These are phyloP conservation scores for Leccinum huronense DNA, from an alignment of 1,284 basidiomycete species.

Conservation along the genomic window DNA sequence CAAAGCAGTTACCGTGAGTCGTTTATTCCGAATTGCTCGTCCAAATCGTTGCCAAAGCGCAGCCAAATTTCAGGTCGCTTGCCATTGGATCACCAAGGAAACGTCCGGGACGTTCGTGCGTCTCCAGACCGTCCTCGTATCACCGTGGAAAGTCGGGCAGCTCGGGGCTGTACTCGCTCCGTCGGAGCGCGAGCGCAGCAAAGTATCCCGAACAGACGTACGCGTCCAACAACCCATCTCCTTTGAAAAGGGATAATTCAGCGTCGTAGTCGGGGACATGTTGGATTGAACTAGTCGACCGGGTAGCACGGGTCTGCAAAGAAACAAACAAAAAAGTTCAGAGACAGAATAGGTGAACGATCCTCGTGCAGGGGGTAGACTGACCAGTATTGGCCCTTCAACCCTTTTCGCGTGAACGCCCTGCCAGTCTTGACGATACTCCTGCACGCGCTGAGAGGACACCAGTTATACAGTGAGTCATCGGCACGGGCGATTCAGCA, in stretches of 20 bases:
- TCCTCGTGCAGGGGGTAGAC: conserved; percentile 25
- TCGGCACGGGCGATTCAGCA: conserved; percentile 55
- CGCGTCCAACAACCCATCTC: conserved; percentile 64
- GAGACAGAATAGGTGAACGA: neutral
- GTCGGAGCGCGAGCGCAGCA: conserved; percentile 63
- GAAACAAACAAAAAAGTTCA: neutral
- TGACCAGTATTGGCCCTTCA: conserved; percentile 70
- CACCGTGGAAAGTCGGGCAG: conserved; percentile 55
- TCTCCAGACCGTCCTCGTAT: conserved; percentile 77
- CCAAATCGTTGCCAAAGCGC: no score
- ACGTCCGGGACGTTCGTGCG: conserved; percentile 49
- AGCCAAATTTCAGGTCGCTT: no score
- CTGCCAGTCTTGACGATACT: conserved; percentile 70
- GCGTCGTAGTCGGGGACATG: conserved; percentile 48
- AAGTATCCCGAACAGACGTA: conserved; percentile 77
- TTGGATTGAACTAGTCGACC: conserved; percentile 66
- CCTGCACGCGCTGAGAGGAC: conserved; percentile 70
- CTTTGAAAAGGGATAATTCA: conserved; percentile 50
- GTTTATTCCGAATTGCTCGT: no score
- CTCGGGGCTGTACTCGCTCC: conserved; percentile 58
- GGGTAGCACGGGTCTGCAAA: conserved; percentile 56
- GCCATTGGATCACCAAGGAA: no score
- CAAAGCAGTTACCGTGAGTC: no score
- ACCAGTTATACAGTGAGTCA: conserved; percentile 79
- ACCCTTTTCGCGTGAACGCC: conserved; percentile 64